A percentile compares a stretch with the other conserved stretches of the same genome.
Conservation (phyloP, 2,329 filamentous ascomycete species). For the Aspergillus candidus region DNA sequence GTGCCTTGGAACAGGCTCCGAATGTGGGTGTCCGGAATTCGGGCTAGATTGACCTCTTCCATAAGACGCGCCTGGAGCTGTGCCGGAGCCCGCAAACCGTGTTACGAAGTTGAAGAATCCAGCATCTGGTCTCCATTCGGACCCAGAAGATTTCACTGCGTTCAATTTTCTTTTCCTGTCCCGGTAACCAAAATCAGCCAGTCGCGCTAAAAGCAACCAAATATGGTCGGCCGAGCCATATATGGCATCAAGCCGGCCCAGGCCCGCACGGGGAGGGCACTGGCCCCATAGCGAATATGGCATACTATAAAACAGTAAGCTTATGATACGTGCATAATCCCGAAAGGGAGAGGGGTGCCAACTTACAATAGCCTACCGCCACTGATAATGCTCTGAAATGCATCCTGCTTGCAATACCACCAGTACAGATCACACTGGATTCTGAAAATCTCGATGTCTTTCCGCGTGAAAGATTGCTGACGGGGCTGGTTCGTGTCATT, state of each 20-base stretch:
- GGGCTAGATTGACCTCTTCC: conserved; percentile 5
- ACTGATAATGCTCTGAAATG: conserved; percentile 83
- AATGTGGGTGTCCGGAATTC: background rate
- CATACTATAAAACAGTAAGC: conserved; percentile 51
- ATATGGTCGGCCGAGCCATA: conserved; percentile 89
- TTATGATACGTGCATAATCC: background rate
- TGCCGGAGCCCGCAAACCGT: conserved; percentile 19
- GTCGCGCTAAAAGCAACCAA: conserved; percentile 70
- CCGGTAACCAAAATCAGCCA: conserved; percentile 69
- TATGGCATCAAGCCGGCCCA: conserved; percentile 70
- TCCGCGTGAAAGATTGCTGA: conserved; percentile 36
- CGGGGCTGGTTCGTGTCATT: conserved; percentile 14
- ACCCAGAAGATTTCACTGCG: conserved; percentile 54
- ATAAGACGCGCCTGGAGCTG: conserved; percentile 11
- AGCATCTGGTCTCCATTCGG: conserved; percentile 50
- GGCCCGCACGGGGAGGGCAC: conserved; percentile 74
- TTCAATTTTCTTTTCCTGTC: conserved; percentile 74
- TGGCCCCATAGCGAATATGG: conserved; percentile 77
- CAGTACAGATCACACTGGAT: conserved; percentile 82
- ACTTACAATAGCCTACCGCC: conserved; percentile 80
- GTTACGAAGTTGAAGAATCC: conserved; percentile 41
- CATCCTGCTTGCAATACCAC: conserved; percentile 95
- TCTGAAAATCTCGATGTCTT: conserved; percentile 73
- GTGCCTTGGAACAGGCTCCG: conserved; percentile 8
- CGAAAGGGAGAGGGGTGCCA: background rate